Conservation (phyloP, 1,284 basidiomycete species). For the Fomitopsis schrenkii region DNA sequence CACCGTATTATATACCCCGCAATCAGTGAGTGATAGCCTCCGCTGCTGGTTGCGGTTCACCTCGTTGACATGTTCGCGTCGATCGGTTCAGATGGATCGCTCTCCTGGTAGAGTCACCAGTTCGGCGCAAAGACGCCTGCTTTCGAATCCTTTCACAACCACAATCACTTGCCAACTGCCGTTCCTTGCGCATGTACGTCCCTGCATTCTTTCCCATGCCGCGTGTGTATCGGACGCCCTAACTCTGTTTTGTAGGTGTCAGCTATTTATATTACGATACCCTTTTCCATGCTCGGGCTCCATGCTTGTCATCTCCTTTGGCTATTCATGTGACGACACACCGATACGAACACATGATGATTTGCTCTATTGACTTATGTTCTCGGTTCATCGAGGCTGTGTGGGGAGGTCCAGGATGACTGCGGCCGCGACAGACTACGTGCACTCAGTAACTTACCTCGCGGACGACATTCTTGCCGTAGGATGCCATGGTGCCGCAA, state of each 20-base stretch:
- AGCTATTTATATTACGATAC: conserved; percentile 19
- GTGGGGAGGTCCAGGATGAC: neutral
- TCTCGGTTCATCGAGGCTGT: neutral
- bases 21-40: neutral
- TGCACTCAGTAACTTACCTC: no score
- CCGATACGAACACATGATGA: conserved; percentile 21
- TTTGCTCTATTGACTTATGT: neutral
- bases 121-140: conserved; percentile 10
- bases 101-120: conserved; percentile 6
- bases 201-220: conserved; percentile 11
- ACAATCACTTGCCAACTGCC: conserved; percentile 2
- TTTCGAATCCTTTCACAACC: conserved; percentile 5
- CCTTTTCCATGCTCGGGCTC: conserved; percentile 11
- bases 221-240: neutral
- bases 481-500: neutral
- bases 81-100: neutral
- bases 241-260: neutral
- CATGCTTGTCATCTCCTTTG: conserved; percentile 2
- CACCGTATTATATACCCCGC: neutral
- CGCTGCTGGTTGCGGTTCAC: neutral
- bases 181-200: conserved; percentile 16
- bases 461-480: no score
- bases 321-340: conserved; percentile 13
- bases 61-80: neutral
- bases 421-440: no score